Conservation (phyloP, 305 asterid genomes). For the Rubia peregrina region DNA sequence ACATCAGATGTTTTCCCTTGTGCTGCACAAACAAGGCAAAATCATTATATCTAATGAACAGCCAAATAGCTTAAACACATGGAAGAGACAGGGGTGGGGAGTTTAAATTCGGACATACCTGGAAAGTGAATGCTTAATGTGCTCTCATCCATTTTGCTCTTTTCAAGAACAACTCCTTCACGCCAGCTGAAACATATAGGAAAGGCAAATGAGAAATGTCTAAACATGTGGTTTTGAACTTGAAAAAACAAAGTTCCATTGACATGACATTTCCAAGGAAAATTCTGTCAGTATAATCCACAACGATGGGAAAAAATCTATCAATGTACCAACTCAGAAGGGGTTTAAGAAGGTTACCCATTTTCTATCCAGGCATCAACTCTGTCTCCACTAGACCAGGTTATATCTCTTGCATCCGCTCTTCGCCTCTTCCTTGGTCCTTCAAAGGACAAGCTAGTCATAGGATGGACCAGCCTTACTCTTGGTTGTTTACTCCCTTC, state of each 20-base stretch:
- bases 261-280: too few relatives aligned
- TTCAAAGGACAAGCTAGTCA: conserved; percentile 41
- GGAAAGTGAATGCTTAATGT: conserved; percentile 24
- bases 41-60: background rate
- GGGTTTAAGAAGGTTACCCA: conserved; percentile 36
- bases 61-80: background rate
- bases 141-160: conserved; percentile 22
- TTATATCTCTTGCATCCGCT: conserved; percentile 54
- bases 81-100: background rate
- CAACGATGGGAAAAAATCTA: background rate
- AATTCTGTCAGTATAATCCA: background rate
- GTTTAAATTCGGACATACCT: conserved; percentile 12
- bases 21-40: conserved; percentile 30
- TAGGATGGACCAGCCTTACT: conserved; percentile 62
- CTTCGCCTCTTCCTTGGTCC: conserved; percentile 83
- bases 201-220: conserved; percentile 1
- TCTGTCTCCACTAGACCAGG: conserved; percentile 83
- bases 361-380: conserved; percentile 76
- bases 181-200: conserved; percentile 25
- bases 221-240: too few relatives aligned
- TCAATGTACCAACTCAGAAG: background rate
- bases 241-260: background rate
- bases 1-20: conserved; percentile 52
- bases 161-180: conserved; percentile 26
- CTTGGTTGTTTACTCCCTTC: conserved; percentile 50